phyloP scores from a whole-genome alignment of 2,329 filamentous ascomycete species.

The Thermothelomyces thermophilus region DNA sequence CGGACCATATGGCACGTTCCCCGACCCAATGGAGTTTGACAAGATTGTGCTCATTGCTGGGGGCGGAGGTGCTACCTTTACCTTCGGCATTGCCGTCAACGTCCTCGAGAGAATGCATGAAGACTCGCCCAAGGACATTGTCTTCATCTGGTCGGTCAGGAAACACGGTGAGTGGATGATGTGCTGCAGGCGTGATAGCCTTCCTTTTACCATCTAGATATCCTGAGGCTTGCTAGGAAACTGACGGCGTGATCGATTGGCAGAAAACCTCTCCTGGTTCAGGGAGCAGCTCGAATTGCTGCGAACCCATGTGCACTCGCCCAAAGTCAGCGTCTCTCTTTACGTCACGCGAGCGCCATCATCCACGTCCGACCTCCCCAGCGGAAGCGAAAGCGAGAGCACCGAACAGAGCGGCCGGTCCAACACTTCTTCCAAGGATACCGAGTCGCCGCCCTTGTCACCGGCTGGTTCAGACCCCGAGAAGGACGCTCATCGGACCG shows the following conservation, averaged over 20 bases:
- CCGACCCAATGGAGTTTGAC: constrained; percentile 46
- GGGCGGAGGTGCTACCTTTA: constrained; percentile 56
- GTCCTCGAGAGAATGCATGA: constrained; percentile 38
- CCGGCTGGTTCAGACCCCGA: constrained; percentile 14
- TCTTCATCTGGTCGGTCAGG: constrained; percentile 45
- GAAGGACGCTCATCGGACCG: constrained; percentile 6
- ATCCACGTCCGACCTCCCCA: constrained; percentile 4
- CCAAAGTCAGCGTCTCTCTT: constrained; percentile 34
- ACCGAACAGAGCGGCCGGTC: not conserved
- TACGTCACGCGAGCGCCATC: constrained; percentile 32
- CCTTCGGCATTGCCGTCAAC: constrained; percentile 42
- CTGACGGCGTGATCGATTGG: constrained; percentile 1
- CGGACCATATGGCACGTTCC: constrained; percentile 52
- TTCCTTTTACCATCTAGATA: no score
- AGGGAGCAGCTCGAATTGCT: constrained; percentile 34
- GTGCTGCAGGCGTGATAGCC: no score
- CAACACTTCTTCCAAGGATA: constrained; percentile 17
- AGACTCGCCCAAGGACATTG: constrained; percentile 33
- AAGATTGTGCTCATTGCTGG: constrained; percentile 54
- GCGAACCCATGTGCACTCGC: constrained; percentile 33
- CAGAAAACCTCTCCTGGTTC: constrained; percentile 28
- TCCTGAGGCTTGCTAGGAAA: not conserved
- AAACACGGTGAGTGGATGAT: constrained; percentile 36
- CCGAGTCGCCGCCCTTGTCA: constrained; percentile 17
- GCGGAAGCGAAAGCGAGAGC: not conserved